Percentiles rank a stretch among this genome's conserved stretches.
Evolutionary conservation across 2,329 filamentous ascomycete species (phyloP).

Genomic region (Cercospora nicotianae): DNA sequence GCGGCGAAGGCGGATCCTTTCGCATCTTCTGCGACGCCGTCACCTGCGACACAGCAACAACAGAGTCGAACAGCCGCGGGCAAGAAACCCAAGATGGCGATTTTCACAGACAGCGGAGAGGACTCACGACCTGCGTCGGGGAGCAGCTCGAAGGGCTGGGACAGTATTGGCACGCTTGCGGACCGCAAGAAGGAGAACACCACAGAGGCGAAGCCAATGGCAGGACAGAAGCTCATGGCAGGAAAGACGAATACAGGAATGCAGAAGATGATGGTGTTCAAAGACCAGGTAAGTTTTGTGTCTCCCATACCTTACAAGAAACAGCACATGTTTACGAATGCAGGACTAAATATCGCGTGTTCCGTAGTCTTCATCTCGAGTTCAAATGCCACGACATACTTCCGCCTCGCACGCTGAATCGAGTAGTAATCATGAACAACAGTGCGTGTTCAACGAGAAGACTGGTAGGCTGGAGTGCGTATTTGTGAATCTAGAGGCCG

Average conservation of each 20-base stretch:
- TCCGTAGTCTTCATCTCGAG: slow-evolving; percentile 25
- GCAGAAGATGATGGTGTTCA: slow-evolving; percentile 88
- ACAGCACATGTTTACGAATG: slow-evolving; percentile 72
- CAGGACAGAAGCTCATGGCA: slow-evolving; percentile 82
- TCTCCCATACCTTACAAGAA: slow-evolving; percentile 34
- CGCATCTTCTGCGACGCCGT: slow-evolving; percentile 51
- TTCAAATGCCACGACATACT: slow-evolving; percentile 33
- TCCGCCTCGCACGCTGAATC: slow-evolving; percentile 25
- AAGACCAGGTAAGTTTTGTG: slow-evolving; percentile 80
- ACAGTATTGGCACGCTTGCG: slow-evolving; percentile 80
- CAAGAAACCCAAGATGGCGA: slow-evolving; percentile 78
- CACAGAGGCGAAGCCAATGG: slow-evolving; percentile 84
- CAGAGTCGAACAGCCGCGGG: slow-evolving; percentile 41
- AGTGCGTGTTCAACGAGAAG: slow-evolving; percentile 77
- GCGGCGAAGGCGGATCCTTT: slow-evolving; percentile 87
- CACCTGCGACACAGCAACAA: slow-evolving; percentile 66
- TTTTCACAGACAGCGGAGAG: slow-evolving; percentile 74
- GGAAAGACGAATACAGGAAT: slow-evolving; percentile 76
- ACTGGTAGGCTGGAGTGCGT: slow-evolving; percentile 83
- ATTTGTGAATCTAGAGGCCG: slow-evolving; percentile 78
- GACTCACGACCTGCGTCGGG: slow-evolving; percentile 54
- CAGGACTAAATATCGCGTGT: slow-evolving; percentile 84
- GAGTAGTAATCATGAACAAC: slow-evolving; percentile 56
- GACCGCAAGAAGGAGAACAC: slow-evolving; percentile 94
- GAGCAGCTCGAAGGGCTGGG: slow-evolving; percentile 74